Evolutionary conservation across 2,329 filamentous ascomycete genomes (phyloP).

Genomic region (Aspergillus sp.): DNA sequence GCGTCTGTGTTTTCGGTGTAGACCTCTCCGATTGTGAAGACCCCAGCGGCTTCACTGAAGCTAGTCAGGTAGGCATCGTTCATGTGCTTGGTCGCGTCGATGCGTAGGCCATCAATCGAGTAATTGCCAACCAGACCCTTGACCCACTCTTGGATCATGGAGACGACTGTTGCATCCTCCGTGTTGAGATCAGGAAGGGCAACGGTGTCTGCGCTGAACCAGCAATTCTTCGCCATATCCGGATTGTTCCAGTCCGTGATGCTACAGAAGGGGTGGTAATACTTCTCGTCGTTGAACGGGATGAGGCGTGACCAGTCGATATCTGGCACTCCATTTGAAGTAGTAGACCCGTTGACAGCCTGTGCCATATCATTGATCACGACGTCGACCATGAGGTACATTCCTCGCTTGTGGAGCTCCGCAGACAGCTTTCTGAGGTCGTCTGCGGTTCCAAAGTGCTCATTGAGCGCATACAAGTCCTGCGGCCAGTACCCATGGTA

Average conservation of each 20-base stretch:
- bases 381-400: conserved; percentile 57
- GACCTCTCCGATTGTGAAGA: conserved; percentile 55
- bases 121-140: conserved; percentile 47
- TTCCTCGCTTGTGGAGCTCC: conserved; percentile 49
- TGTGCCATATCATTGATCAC: conserved; percentile 44
- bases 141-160: conserved; percentile 48
- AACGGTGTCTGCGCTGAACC: conserved; percentile 49
- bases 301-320: conserved; percentile 25
- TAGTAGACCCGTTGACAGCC: conserved; percentile 17
- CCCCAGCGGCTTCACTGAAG: conserved; percentile 40
- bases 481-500: conserved; percentile 55
- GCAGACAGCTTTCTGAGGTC: conserved; percentile 50
- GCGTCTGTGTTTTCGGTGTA: conserved; percentile 39
- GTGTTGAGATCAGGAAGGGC: conserved; percentile 55
- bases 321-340: background rate
- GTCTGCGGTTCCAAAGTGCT: conserved; percentile 50
- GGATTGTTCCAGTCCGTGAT: conserved; percentile 24
- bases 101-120: conserved; percentile 54
- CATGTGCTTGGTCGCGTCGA: conserved; percentile 56
- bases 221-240: conserved; percentile 37
- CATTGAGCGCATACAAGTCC: conserved; percentile 51
- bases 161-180: conserved; percentile 44
- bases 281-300: conserved; percentile 27
- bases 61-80: conserved; percentile 44
- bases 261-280: conserved; percentile 26